Base-by-base conservation (phyloP, 148 eudicot species). In the Camellia japonica region DNA sequence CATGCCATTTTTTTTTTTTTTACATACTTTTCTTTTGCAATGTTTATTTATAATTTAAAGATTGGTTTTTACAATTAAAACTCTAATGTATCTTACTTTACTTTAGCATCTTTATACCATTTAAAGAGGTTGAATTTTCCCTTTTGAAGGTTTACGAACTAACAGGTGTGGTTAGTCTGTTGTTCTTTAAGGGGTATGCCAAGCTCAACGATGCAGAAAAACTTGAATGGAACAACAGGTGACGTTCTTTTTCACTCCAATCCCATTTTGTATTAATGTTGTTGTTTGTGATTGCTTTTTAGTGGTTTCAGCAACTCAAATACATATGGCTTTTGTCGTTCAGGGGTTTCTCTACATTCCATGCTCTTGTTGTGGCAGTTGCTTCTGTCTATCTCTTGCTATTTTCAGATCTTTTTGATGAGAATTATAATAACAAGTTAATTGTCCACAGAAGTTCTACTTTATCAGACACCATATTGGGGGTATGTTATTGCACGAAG, bases 321-420 rank as follows among this genome's bases (percentile, higher is more conserved):
- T 64, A 16, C 42, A 7, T 5, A 43, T 47, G 43, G 47, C 15
- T 63, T 23, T 43, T 75, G 13, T 67, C 52, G 38, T 76, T 44
- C 90, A 89, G 92, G 80, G 90, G 90, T 19, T 82, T 87, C 79
- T 89, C 92, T 61, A 89, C 92, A 61, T 80, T 87, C 83, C 92
- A 89, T 71, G 88, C 92, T 13, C 74, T 87, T 38, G 49, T 89
- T 52, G 92, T 72, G 68, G 84, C 90, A 8, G 76, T 80, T 82
- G 86, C 84, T 80, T 89, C 92, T 76, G 69, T 89, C 66, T 87
- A 87, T 81, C 79, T 89, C 59, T 76, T 89, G 18, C 74, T 82
- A 41, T 58, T 69, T 13, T 87, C 88, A 7, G 87, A 79, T 84
- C 84, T 84, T 80, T 87, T 87, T 69, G 83, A 78, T 61, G 85